These are phyloP conservation scores for Helichrysum umbraculigerum DNA, from an alignment of 129 eudicot species.

Conservation along the genomic window DNA sequence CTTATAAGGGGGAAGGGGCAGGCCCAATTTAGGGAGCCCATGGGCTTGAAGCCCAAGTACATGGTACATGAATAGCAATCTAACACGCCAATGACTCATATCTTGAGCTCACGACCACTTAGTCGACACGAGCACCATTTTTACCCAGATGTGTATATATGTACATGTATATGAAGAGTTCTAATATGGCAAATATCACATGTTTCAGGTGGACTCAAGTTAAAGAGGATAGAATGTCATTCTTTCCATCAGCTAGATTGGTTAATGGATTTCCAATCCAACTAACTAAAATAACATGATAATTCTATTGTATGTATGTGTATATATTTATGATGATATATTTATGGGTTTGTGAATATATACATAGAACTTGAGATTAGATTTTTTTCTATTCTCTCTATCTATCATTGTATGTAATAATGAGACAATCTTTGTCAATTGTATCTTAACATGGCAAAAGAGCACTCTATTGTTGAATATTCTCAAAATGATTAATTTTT, in stretches of 20 bases:
- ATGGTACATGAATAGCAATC: too few species aligned
- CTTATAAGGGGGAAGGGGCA: too few species aligned
- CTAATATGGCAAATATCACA: not conserved
- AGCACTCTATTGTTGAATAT: too few species aligned
- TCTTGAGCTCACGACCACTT: too few species aligned
- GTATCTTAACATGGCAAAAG: too few species aligned
- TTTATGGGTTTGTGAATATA: not conserved
- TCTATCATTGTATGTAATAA: too few species aligned
- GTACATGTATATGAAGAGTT: not conserved
- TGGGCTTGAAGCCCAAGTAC: too few species aligned
- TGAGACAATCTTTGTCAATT: too few species aligned
- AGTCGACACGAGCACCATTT: not conserved
- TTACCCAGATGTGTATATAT: not conserved
- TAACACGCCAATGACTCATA: too few species aligned
- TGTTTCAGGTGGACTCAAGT: constrained; percentile 66
- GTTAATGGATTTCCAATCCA: constrained; percentile 71
- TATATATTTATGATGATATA: not conserved
- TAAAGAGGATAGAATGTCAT: constrained; percentile 70
- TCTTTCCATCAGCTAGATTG: constrained; percentile 78
- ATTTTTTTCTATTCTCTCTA: not conserved
- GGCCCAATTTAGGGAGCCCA: too few species aligned
- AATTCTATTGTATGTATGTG: not conserved
- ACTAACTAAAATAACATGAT: constrained; percentile 37
- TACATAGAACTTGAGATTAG: not conserved
- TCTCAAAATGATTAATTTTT: too few species aligned